Evolutionary conservation across 495 filamentous ascomycete species (phyloP).

Genomic region (Daldinia bambusicola): DNA sequence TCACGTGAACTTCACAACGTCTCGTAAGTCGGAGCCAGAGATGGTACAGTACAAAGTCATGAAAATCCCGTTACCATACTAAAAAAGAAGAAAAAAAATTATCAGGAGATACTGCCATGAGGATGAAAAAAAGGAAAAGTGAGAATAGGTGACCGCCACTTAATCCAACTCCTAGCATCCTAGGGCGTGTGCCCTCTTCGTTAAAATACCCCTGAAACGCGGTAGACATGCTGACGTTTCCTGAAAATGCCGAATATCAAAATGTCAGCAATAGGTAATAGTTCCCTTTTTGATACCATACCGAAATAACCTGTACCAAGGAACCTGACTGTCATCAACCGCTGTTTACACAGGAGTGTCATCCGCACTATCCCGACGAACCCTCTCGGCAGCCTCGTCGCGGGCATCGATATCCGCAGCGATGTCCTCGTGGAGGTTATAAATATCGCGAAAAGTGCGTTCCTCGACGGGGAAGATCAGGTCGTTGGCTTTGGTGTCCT

Average conservation of each 20-base stretch:
- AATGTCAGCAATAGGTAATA: not conserved
- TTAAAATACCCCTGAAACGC: not conserved
- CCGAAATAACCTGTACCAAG: not conserved
- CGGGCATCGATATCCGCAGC: not conserved
- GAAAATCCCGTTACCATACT: not conserved
- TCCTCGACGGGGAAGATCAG: not conserved
- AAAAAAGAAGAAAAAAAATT: not conserved
- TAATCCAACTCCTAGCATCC: not conserved
- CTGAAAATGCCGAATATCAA: not conserved
- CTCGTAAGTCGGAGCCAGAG: not conserved
- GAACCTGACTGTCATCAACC: not conserved
- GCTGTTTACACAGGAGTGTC: not conserved
- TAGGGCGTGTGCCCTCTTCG: not conserved
- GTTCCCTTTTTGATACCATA: not conserved
- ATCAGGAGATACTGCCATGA: not conserved
- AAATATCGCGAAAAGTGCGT: not conserved
- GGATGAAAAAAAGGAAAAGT: not conserved
- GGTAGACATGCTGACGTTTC: not conserved
- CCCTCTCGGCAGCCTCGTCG: not conserved
- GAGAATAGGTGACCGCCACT: not conserved
- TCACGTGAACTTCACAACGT: conserved; percentile 4
- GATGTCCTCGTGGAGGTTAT: not conserved
- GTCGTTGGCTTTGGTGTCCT: not conserved
- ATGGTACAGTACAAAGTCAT: not conserved
- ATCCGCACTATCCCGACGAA: not conserved